Evolutionary conservation across 441 rosid genomes (phyloP).

Genomic region (Macaranga tanarius): DNA sequence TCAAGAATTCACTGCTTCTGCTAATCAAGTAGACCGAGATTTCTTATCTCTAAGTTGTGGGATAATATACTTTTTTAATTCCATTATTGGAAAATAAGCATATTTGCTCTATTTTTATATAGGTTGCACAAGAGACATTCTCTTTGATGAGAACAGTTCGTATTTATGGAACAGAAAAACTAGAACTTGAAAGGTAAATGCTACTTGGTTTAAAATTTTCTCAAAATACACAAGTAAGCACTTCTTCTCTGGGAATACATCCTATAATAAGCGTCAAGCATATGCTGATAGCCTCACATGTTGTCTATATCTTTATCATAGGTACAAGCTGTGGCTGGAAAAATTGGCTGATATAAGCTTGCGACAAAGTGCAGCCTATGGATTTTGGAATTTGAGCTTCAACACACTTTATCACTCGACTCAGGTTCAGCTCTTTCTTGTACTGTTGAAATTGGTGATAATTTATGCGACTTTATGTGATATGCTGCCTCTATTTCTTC

Average conservation of each 20-base stretch:
- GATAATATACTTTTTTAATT: conserved; percentile 10
- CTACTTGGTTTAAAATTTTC: neutral
- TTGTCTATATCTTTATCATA: conserved; percentile 31
- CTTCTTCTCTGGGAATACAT: neutral
- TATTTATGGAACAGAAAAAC: conserved; percentile 87
- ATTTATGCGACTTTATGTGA: neutral
- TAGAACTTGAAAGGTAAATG: conserved; percentile 63
- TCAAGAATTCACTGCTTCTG: conserved; percentile 90
- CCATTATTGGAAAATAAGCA: conserved; percentile 6
- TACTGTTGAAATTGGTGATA: neutral
- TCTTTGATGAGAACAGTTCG: conserved; percentile 97
- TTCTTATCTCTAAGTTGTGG: conserved; percentile 20
- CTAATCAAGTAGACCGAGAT: conserved; percentile 66
- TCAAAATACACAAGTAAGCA: neutral
- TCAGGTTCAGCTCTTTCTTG: conserved; percentile 53
- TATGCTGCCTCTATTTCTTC: neutral
- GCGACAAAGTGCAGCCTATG: conserved; percentile 96
- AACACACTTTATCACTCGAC: conserved; percentile 89
- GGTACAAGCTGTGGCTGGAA: conserved; percentile 79
- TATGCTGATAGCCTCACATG: neutral
- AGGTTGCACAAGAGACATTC: conserved; percentile 98
- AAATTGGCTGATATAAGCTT: conserved; percentile 81
- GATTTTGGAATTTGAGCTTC: conserved; percentile 88
- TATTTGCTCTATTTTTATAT: conserved; percentile 21
- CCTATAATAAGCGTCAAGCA: neutral